Conservation (phyloP, 2,329 filamentous ascomycete genomes). For the Hymenotorrendiella dingleyae region DNA sequence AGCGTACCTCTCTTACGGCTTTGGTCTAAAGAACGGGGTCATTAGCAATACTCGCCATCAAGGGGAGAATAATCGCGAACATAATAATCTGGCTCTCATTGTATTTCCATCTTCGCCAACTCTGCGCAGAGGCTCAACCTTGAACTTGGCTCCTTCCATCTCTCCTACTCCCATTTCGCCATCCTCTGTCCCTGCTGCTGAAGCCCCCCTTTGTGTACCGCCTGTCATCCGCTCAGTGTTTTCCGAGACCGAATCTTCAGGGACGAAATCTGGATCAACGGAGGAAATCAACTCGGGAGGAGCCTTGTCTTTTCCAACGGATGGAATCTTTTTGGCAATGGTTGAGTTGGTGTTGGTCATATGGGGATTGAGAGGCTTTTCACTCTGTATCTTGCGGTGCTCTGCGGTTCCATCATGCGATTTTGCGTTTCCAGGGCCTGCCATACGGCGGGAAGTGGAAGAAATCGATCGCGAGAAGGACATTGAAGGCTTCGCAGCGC, state of each 20-base stretch:
- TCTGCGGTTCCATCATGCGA: conserved; percentile 46
- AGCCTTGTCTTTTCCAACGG: conserved; percentile 47
- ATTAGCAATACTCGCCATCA: conserved; percentile 6
- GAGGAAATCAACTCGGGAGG: conserved; percentile 56
- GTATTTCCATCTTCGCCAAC: conserved; percentile 78
- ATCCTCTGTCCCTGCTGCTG: conserved; percentile 44
- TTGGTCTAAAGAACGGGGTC: conserved; percentile 61
- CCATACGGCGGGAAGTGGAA: conserved; percentile 18
- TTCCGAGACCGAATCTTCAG: conserved; percentile 54
- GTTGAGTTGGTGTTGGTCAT: conserved; percentile 60
- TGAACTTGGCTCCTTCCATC: conserved; percentile 77
- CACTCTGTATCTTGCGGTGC: conserved; percentile 49
- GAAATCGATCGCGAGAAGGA: conserved; percentile 19
- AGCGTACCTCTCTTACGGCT: conserved; percentile 93
- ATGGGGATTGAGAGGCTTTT: conserved; percentile 54
- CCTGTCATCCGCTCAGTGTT: conserved; percentile 62
- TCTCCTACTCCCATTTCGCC: conserved; percentile 71
- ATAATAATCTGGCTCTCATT: conserved; percentile 80
- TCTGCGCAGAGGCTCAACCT: conserved; percentile 81
- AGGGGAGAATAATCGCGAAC: conserved; percentile 27
- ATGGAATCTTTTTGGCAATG: conserved; percentile 56
- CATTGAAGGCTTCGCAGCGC: conserved; percentile 21
- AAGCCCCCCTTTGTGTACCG: conserved; percentile 48
- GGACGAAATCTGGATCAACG: conserved; percentile 48
- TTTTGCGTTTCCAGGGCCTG: conserved; percentile 25